phyloP scores from a whole-genome alignment of 257 asterid species.

The Penstemon barbatus region DNA sequence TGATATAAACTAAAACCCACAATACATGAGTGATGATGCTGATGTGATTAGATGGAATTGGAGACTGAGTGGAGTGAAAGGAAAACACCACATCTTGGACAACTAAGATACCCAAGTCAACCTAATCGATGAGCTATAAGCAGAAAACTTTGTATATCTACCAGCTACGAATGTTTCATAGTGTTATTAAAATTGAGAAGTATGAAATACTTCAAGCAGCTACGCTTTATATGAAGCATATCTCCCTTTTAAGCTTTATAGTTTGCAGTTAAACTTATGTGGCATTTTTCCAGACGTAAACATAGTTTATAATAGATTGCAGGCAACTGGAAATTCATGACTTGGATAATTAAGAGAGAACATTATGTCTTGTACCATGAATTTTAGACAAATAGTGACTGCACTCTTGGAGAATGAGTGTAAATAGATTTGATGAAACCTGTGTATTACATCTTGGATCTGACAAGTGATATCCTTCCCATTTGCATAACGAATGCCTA shows the following conservation, averaged over 20 bases:
- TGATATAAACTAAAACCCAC: conserved; percentile 19
- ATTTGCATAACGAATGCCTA: conserved; percentile 10
- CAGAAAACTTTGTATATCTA: background rate
- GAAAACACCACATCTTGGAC: background rate
- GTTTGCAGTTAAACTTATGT: background rate
- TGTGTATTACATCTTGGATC: conserved; percentile 14
- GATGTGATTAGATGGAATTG: background rate
- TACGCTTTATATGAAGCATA: background rate
- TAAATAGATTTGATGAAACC: conserved; percentile 9
- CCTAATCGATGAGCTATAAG: conserved; percentile 8
- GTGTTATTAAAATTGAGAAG: conserved; percentile 16
- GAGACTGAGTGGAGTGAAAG: conserved; percentile 14
- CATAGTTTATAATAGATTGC: background rate
- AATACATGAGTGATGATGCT: conserved; percentile 12
- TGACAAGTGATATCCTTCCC: background rate
- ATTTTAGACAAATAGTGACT: background rate
- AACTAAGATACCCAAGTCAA: conserved; percentile 3
- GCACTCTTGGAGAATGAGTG: conserved; percentile 3
- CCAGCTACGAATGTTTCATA: conserved; percentile 12
- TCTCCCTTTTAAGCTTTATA: background rate
- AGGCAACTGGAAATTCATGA: conserved; percentile 5
- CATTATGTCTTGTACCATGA: background rate
- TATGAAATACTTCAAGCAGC: conserved; percentile 10
- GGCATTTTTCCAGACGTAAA: background rate
- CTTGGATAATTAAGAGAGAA: background rate